phyloP scores from a whole-genome alignment of 2,329 filamentous ascomycete genomes.

The Fusarium chaquense region DNA sequence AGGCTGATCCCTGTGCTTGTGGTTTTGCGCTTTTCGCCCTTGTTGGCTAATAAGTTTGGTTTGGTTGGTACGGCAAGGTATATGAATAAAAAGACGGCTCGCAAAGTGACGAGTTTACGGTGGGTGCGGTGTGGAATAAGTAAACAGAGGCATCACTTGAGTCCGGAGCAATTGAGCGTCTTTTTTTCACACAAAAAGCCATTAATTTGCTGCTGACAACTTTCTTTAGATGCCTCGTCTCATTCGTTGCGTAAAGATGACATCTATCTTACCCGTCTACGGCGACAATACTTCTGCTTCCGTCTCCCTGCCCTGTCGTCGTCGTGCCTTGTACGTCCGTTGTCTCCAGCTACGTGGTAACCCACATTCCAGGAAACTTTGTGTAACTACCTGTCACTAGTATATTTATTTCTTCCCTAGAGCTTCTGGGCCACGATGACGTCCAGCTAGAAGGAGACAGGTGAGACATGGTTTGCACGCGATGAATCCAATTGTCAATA shows the following conservation, averaged over 20 bases:
- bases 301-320: neutral
- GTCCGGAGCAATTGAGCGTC: conserved; percentile 10
- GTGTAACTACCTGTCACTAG: conserved; percentile 2
- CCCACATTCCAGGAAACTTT: conserved; percentile 35
- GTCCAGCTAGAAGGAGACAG: neutral
- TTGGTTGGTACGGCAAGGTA: conserved; percentile 19
- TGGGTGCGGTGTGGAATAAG: conserved; percentile 47
- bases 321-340: conserved; percentile 15
- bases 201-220: neutral
- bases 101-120: conserved; percentile 43
- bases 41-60: conserved; percentile 26
- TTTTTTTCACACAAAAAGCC: neutral
- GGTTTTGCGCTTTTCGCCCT: conserved; percentile 30
- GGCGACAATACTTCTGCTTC: neutral
- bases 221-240: conserved; percentile 18
- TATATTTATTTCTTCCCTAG: conserved; percentile 20
- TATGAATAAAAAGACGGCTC: conserved; percentile 23
- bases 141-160: conserved; percentile 15
- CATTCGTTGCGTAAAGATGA: conserved; percentile 3
- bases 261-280: neutral
- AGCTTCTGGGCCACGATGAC: conserved; percentile 29
- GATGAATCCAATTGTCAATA: conserved; percentile 18
- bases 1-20: conserved; percentile 38
- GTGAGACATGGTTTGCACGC: conserved; percentile 26
- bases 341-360: conserved; percentile 24